phyloP scores from a whole-genome alignment of 441 rosid species.

The Eruca vesicaria region DNA sequence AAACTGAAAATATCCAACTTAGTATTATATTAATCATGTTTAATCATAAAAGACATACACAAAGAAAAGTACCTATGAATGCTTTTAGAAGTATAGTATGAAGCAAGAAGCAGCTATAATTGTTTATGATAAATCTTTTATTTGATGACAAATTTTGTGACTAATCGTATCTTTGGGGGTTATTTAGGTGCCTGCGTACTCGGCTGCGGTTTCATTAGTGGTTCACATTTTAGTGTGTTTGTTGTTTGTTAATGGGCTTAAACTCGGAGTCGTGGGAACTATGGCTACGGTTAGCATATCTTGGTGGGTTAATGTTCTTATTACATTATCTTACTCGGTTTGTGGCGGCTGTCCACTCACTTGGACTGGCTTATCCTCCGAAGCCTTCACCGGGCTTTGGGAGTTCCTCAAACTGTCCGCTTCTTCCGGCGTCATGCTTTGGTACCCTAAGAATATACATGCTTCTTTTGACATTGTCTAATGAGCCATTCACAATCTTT shows the following conservation, averaged over 20 bases:
- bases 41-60: background rate
- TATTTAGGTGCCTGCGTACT: slow-evolving; percentile 48
- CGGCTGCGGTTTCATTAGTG: slow-evolving; percentile 45
- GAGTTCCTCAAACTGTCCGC: slow-evolving; percentile 78
- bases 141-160: background rate
- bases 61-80: background rate
- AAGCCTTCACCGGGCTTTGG: slow-evolving; percentile 88
- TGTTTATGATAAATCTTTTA: background rate
- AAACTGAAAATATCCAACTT: background rate
- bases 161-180: background rate
- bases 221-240: slow-evolving; percentile 62
- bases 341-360: slow-evolving; percentile 82
- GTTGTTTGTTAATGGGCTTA: slow-evolving; percentile 48
- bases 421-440: slow-evolving; percentile 87
- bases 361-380: slow-evolving; percentile 76
- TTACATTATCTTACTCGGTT: slow-evolving; percentile 42
- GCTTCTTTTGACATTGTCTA: background rate
- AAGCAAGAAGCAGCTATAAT: background rate
- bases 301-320: slow-evolving; percentile 67
- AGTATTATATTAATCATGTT: background rate
- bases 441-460: slow-evolving; percentile 39
- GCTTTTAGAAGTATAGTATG: background rate
- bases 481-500: background rate
- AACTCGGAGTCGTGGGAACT: slow-evolving; percentile 59
- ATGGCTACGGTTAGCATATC: slow-evolving; percentile 55